phyloP scores from a whole-genome alignment of 495 filamentous ascomycete species.

The Sphaerosporella brunnea region DNA sequence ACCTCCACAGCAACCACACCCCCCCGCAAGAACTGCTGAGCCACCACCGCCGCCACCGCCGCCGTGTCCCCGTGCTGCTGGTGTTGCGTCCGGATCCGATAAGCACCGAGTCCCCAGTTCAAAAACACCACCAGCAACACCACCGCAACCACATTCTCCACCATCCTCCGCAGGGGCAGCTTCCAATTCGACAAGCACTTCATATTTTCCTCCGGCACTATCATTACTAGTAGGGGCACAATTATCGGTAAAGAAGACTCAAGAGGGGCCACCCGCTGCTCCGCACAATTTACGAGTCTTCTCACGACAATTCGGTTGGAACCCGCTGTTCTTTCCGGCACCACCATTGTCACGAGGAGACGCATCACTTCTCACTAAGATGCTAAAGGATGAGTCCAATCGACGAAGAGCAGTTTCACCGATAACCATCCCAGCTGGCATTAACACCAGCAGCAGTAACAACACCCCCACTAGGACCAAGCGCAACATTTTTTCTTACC shows the following conservation, averaged over 20 bases:
- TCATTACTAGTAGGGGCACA: not conserved
- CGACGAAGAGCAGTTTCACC: not conserved
- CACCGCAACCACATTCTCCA: too few relatives aligned
- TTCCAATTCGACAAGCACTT: not conserved
- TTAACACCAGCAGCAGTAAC: not conserved
- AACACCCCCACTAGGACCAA: not conserved
- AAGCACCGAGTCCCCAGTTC: not conserved
- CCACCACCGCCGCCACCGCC: too few relatives aligned
- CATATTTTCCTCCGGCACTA: not conserved
- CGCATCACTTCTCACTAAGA: not conserved
- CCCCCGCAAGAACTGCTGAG: not conserved
- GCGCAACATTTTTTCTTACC: not conserved
- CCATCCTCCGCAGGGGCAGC: too few relatives aligned
- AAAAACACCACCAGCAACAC: too few relatives aligned
- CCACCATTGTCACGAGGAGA: too few relatives aligned
- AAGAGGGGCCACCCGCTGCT: too few relatives aligned
- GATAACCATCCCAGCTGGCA: not conserved
- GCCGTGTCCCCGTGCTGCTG: too few relatives aligned
- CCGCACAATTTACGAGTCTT: too few relatives aligned
- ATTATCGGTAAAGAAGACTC: not conserved
- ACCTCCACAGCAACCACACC: not conserved
- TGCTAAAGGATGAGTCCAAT: conserved; percentile 3
- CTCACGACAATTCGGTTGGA: not conserved
- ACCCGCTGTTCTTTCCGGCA: not conserved
- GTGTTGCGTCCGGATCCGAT: not conserved